Conservation (phyloP, 331 rosid genomes). For the Quercus lobata region DNA sequence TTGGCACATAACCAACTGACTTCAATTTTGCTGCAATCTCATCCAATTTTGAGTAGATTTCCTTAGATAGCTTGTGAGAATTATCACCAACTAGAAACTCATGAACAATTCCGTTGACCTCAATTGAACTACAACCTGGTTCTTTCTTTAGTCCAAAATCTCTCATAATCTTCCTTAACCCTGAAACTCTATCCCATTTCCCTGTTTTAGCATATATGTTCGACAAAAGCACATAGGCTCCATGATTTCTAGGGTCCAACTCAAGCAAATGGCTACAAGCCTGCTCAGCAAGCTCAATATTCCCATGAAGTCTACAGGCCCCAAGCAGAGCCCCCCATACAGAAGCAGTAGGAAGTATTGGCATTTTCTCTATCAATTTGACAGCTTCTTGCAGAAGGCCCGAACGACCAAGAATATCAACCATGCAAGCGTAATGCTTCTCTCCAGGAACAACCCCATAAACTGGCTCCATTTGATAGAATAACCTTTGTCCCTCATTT, state of each 20-base stretch:
- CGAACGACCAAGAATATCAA: no score
- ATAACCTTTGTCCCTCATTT: no score
- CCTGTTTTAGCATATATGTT: slow-evolving; percentile 57
- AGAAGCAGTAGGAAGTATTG: no score
- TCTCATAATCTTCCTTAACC: slow-evolving; percentile 52
- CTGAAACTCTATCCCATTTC: slow-evolving; percentile 57
- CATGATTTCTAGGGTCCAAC: slow-evolving; percentile 57
- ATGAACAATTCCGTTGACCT: slow-evolving; percentile 37
- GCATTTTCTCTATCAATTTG: no score
- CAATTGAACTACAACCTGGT: slow-evolving; percentile 57
- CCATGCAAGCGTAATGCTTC: no score
- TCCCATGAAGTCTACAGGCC: slow-evolving; percentile 47
- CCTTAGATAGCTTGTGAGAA: slow-evolving; percentile 41
- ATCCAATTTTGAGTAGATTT: slow-evolving; percentile 51
- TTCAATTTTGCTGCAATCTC: slow-evolving; percentile 47
- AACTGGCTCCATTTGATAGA: no score
- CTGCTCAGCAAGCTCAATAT: slow-evolving; percentile 46
- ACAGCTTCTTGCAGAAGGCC: no score
- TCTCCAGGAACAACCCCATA: no score
- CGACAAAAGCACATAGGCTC: slow-evolving; percentile 58
- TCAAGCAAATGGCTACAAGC: slow-evolving; percentile 42
- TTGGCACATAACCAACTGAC: slow-evolving; percentile 48
- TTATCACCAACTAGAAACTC: slow-evolving; percentile 58
- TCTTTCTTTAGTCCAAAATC: slow-evolving; percentile 54
- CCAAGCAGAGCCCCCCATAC: no score